Evolutionary conservation across 1,284 basidiomycete genomes (phyloP).

Genomic region (Mycena sp.): DNA sequence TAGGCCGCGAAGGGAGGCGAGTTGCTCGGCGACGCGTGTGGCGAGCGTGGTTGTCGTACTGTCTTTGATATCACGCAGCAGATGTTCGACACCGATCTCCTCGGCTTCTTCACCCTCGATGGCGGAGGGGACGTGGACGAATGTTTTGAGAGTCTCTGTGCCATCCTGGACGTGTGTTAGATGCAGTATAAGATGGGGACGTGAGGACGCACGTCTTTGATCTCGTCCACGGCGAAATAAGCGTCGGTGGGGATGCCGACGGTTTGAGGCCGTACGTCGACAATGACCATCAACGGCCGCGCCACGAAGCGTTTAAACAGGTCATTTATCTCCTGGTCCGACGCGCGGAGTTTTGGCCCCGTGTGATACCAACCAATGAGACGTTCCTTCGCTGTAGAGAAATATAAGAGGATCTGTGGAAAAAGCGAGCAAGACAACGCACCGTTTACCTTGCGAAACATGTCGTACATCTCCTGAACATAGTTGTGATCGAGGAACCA

Average conservation of each 20-base stretch:
- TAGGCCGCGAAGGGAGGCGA: slow-evolving; percentile 92
- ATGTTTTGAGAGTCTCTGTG: slow-evolving; percentile 83
- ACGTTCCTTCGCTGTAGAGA: slow-evolving; percentile 82
- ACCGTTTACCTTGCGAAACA: slow-evolving; percentile 99
- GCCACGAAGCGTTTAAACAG: slow-evolving; percentile 95
- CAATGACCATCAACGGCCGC: slow-evolving; percentile 97
- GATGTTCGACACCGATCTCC: slow-evolving; percentile 98
- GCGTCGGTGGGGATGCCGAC: slow-evolving; percentile 98
- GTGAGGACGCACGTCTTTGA: slow-evolving; percentile 85
- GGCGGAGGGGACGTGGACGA: slow-evolving; percentile 77
- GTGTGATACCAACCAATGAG: slow-evolving; percentile 99
- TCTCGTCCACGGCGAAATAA: slow-evolving; percentile 98
- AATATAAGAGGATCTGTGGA: neutral
- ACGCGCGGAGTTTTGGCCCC: slow-evolving; percentile 93
- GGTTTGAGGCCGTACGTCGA: slow-evolving; percentile 91
- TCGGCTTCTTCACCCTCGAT: slow-evolving; percentile 98
- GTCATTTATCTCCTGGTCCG: slow-evolving; percentile 98
- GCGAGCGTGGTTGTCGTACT: slow-evolving; percentile 92
- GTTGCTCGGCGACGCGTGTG: slow-evolving; percentile 91
- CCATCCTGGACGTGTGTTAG: slow-evolving; percentile 62
- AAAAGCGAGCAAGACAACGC: slow-evolving; percentile 43
- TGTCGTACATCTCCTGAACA: slow-evolving; percentile 98
- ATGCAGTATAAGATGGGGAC: neutral
- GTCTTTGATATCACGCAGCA: slow-evolving; percentile 96
- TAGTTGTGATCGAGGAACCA: slow-evolving; percentile 99